phyloP scores from a whole-genome alignment of 768 basidiomycete species.

The Guyanaporus albipodus region DNA sequence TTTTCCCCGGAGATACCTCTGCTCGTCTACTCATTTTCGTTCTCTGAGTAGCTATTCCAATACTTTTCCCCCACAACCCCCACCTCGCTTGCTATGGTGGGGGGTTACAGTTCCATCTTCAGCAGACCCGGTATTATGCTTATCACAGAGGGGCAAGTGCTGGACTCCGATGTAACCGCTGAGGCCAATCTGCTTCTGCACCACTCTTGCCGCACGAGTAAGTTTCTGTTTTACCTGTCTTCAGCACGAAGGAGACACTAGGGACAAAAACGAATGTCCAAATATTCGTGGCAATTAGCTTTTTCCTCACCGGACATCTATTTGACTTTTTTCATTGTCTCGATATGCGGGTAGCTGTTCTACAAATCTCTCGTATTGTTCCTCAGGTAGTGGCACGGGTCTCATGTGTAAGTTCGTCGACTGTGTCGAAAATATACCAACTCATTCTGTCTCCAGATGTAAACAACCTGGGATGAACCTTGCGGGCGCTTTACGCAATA shows the following conservation, averaged over 20 bases:
- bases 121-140: slow-evolving; percentile 21
- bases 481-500: slow-evolving; percentile 62
- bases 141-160: slow-evolving; percentile 16
- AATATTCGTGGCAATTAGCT: slow-evolving; percentile 55
- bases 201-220: slow-evolving; percentile 23
- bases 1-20: slow-evolving; percentile 76
- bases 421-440: background rate
- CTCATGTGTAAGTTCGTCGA: slow-evolving; percentile 57
- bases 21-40: slow-evolving; percentile 72
- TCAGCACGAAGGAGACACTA: background rate
- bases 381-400: slow-evolving; percentile 65
- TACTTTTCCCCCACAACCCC: slow-evolving; percentile 63
- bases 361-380: background rate
- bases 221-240: slow-evolving; percentile 10
- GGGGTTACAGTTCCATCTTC: slow-evolving; percentile 19
- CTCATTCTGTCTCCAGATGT: slow-evolving; percentile 50
- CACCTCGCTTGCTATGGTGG: slow-evolving; percentile 14
- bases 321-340: slow-evolving; percentile 52
- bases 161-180: slow-evolving; percentile 13
- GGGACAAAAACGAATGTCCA: slow-evolving; percentile 32
- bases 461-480: slow-evolving; percentile 81
- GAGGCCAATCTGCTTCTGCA: slow-evolving; percentile 17
- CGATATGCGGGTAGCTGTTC: slow-evolving; percentile 44
- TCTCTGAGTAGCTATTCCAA: slow-evolving; percentile 72
- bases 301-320: slow-evolving; percentile 57